Evolutionary conservation across 306 rosid genomes (phyloP), one percentile per base, ranked within the genome.

Genomic region (Mimosa pudica): DNA sequence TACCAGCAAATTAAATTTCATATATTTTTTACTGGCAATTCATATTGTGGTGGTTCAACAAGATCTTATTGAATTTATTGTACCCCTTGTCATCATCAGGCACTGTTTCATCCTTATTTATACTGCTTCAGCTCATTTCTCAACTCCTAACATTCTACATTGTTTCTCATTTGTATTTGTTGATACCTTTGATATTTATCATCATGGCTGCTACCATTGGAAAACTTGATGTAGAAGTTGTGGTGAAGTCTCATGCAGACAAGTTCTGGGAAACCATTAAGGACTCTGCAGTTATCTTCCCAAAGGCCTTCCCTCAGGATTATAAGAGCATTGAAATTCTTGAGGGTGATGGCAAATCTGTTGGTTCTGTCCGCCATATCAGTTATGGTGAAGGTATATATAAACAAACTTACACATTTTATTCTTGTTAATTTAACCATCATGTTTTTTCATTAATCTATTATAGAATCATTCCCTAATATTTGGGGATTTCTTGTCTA

Each of bases 331-430:
- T 70, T 70, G 18, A 70, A 13, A 70, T 70, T 11, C 57, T 70
- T 46, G 74, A 70, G 41, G 74, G 74, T 45, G 74, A 70, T 70
- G 94, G 94, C 32, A 88, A 85, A 35, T 77, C 87, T 10, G 81
- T 57, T 18, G 91, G 89, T 30, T 88, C 92, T 13, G 70, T 90
- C 52, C 89, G 91, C 62, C 85, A 63, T 7, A 73, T 88, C 2
- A 82, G 74, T 7, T 90, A 88, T 49, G 80, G 86, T 1, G 92
- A 90, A 33, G 94, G 94, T 57, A 57, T 10, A 52, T 88, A 79
- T 45, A 2, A 41, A 38, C 42, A 38, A 38, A 32, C 44, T 71
- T 8, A 30, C 36, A 61, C 10, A 4, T 13, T 24, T 41, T 24
- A 24, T 4, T 32, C 0, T 11, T 62, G 42, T 32, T 62, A 1